A percentile compares a stretch with the other conserved stretches of the same genome.
Evolutionary conservation across 2,329 filamentous ascomycete species (phyloP).

Genomic region (Botrytis cinerea): DNA sequence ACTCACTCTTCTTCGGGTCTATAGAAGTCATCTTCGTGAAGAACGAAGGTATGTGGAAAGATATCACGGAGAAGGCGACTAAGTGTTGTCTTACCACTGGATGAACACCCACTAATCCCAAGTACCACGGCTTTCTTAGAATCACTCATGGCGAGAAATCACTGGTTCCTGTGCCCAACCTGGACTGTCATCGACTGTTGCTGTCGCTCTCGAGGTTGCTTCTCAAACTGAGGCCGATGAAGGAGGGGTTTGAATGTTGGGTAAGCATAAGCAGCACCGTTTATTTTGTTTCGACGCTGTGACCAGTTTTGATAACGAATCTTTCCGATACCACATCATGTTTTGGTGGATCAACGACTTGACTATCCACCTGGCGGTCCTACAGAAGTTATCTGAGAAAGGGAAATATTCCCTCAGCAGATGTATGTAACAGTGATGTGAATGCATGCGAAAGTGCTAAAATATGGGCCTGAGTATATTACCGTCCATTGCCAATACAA

Average conservation of each 20-base stretch:
- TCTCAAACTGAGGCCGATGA: background rate
- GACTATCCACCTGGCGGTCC: background rate
- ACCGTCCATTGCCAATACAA: background rate
- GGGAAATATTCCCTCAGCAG: background rate
- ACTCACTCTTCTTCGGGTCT: slow-evolving; percentile 70
- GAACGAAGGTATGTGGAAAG: slow-evolving; percentile 75
- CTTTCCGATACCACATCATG: slow-evolving; percentile 5
- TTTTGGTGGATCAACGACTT: slow-evolving; percentile 11
- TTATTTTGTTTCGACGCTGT: background rate
- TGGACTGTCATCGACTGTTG: background rate
- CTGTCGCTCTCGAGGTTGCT: background rate
- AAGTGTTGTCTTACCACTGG: slow-evolving; percentile 92
- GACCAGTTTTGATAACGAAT: slow-evolving; percentile 9
- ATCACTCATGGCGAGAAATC: slow-evolving; percentile 23
- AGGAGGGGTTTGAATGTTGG: background rate
- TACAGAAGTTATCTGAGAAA: background rate
- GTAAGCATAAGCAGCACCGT: slow-evolving; percentile 3
- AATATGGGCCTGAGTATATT: background rate
- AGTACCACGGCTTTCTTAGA: slow-evolving; percentile 57
- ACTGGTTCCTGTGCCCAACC: background rate
- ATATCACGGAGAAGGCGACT: slow-evolving; percentile 81
- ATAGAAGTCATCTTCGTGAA: slow-evolving; percentile 98
- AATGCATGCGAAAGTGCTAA: background rate
- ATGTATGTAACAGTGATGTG: slow-evolving; percentile 1
- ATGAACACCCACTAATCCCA: slow-evolving; percentile 86